phyloP scores from a whole-genome alignment of 352 stramenopile genomes.

The Peronospora farinosa region DNA sequence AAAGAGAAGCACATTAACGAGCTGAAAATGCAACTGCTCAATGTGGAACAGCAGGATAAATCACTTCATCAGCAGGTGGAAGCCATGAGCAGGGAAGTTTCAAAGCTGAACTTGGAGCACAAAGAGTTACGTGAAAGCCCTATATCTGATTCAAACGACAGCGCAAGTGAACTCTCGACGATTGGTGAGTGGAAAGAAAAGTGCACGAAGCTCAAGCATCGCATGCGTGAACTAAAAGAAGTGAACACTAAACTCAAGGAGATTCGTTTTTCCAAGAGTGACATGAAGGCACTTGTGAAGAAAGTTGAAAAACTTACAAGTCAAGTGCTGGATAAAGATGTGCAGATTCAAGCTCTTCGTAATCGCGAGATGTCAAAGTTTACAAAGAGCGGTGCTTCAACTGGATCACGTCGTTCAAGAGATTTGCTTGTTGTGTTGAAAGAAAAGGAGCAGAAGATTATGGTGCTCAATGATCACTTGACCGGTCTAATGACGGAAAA shows the following conservation, averaged over 20 bases:
- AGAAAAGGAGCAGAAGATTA: conserved; percentile 74
- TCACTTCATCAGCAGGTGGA: conserved; percentile 30
- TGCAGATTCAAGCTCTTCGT: conserved; percentile 37
- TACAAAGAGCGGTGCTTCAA: conserved; percentile 12
- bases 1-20: conserved; percentile 46
- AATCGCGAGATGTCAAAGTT: conserved; percentile 19
- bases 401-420: conserved; percentile 40
- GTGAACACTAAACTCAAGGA: conserved; percentile 53
- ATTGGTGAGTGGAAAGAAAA: conserved; percentile 34
- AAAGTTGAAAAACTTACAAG: conserved; percentile 47
- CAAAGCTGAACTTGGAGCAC: conserved; percentile 53
- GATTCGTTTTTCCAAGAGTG: conserved; percentile 31
- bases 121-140: conserved; percentile 29
- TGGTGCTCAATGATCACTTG: conserved; percentile 80
- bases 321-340: conserved; percentile 48
- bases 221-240: conserved; percentile 42
- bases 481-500: conserved; percentile 78
- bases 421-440: conserved; percentile 44
- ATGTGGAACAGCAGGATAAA: conserved; percentile 7
- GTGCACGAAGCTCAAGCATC: conserved; percentile 41
- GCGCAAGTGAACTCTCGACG: conserved; percentile 2
- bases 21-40: conserved; percentile 26
- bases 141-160: conserved; percentile 1
- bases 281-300: conserved; percentile 39
- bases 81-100: conserved; percentile 33